Percentiles rank a stretch among this genome's conserved stretches.
Evolutionary conservation across 1,139 yeast species (phyloP).

Genomic region (Magnusiomyces suaveolens): DNA sequence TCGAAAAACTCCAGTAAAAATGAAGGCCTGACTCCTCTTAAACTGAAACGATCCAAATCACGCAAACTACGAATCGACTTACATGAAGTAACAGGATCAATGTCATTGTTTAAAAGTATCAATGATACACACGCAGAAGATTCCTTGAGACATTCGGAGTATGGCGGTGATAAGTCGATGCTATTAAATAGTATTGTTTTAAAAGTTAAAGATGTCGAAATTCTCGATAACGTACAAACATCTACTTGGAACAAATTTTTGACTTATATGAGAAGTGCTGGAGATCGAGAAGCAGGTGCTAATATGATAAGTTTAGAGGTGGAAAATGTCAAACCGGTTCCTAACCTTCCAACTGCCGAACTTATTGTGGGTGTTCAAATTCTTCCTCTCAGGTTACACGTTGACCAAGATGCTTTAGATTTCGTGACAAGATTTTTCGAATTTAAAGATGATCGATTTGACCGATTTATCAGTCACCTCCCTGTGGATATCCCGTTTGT

Average conservation of each 20-base stretch:
- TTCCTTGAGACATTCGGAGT: constrained; percentile 3
- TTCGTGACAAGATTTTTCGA: constrained; percentile 71
- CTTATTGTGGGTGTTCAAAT: constrained; percentile 46
- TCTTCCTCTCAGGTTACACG: constrained; percentile 69
- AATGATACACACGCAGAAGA: constrained; percentile 20
- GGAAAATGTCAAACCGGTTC: constrained; percentile 56
- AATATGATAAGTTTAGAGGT: constrained; percentile 51
- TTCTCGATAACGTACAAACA: constrained; percentile 70
- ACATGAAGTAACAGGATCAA: constrained; percentile 42
- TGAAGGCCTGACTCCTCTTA: constrained; percentile 30
- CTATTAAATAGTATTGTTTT: constrained; percentile 40
- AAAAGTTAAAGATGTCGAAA: constrained; percentile 44
- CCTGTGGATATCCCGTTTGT: constrained; percentile 54
- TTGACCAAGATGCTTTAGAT: constrained; percentile 90
- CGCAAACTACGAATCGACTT: constrained; percentile 56
- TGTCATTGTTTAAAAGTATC: constrained; percentile 40
- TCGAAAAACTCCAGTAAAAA: neutral
- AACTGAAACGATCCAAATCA: constrained; percentile 51
- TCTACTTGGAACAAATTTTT: constrained; percentile 89
- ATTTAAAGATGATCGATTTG: constrained; percentile 65
- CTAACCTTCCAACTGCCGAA: constrained; percentile 60
- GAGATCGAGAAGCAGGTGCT: constrained; percentile 61
- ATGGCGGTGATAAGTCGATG: constrained; percentile 33
- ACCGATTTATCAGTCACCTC: constrained; percentile 36
- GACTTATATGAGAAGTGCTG: constrained; percentile 57